Conservation (phyloP, 2,329 filamentous ascomycete species). For the Fusarium armeniacum region DNA sequence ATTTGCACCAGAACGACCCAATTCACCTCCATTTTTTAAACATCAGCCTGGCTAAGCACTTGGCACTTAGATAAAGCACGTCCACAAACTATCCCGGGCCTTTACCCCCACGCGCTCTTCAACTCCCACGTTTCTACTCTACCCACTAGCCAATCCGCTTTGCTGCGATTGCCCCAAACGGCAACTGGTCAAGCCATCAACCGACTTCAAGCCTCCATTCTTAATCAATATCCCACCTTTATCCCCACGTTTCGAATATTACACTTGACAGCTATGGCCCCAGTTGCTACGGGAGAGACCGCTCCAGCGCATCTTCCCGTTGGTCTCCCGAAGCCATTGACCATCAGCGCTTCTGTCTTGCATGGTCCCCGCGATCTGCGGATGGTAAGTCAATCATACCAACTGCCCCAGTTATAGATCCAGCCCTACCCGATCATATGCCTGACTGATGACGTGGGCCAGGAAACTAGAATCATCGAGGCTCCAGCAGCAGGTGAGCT, state of each 20-base stretch:
- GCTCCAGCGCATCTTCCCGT: constrained; percentile 61
- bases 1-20: constrained; percentile 31
- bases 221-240: constrained; percentile 63
- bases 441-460: constrained; percentile 33
- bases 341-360: constrained; percentile 68
- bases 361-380: constrained; percentile 70
- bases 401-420: constrained; percentile 18
- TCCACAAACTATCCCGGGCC: constrained; percentile 46
- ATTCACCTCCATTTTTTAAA: constrained; percentile 28
- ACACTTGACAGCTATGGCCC: constrained; percentile 60
- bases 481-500: constrained; percentile 67
- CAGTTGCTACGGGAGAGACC: constrained; percentile 62
- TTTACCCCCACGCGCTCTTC: constrained; percentile 48
- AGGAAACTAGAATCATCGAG: constrained; percentile 67
- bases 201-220: constrained; percentile 47
- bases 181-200: constrained; percentile 52
- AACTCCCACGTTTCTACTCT: constrained; percentile 48
- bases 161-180: constrained; percentile 49
- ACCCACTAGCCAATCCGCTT: constrained; percentile 51
- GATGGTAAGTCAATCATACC: constrained; percentile 61
- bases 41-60: constrained; percentile 38
- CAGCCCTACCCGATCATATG: constrained; percentile 46
- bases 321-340: constrained; percentile 58
- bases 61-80: constrained; percentile 39
- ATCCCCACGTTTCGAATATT: constrained; percentile 70